phyloP scores from a whole-genome alignment of 345 rosid species.

The sweet orange (Citrus sinensis) region DVS_A1.0 CM039169.1:23012001-23012500 shows the following conservation, averaged over 20 bases:
- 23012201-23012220: constrained; percentile 87
- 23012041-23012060: constrained; percentile 92
- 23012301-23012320: constrained; percentile 39
- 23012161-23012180: constrained; percentile 90
- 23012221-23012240: constrained; percentile 81
- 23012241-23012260: constrained; percentile 84
- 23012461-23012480: constrained; percentile 73
- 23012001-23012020: constrained; percentile 50
- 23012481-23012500: constrained; percentile 58
- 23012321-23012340: constrained; percentile 23
- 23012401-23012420: constrained; percentile 72
- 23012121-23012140: constrained; percentile 66
- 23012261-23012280: constrained; percentile 54
- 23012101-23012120: constrained; percentile 42
- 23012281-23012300: constrained; percentile 35
- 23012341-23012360: constrained; percentile 12
- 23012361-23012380: constrained; percentile 30
- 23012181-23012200: constrained; percentile 69
- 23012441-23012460: constrained; percentile 82
- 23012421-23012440: constrained; percentile 74
- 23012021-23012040: constrained; percentile 72
- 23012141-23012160: constrained; percentile 90
- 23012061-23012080: constrained; percentile 49
- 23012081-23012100: constrained; percentile 20
- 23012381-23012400: constrained; percentile 60